phyloP scores from a whole-genome alignment of 306 rosid genomes.

The Vicia faba region DNA sequence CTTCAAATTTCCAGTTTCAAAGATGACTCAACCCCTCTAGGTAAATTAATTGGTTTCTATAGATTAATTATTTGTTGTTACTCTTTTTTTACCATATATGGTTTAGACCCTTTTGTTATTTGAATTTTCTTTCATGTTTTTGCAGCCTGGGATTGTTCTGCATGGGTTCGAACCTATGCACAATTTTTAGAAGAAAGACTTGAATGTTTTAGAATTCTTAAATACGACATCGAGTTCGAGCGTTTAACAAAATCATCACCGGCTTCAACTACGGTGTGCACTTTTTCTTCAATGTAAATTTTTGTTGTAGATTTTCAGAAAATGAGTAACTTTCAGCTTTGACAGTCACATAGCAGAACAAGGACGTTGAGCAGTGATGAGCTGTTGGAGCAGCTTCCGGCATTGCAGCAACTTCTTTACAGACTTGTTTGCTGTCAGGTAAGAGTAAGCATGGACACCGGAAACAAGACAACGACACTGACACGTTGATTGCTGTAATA shows the following conservation, averaged over 20 bases:
- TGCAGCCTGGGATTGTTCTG: slow-evolving; percentile 99
- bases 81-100: neutral
- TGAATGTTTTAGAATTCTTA: slow-evolving; percentile 74
- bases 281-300: neutral
- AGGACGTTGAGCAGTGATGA: slow-evolving; percentile 50
- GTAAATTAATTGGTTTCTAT: slow-evolving; percentile 42
- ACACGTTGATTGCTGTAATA: no score
- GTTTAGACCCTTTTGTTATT: slow-evolving; percentile 21
- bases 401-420: slow-evolving; percentile 86
- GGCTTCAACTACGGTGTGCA: slow-evolving; percentile 51
- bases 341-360: slow-evolving; percentile 71
- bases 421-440: slow-evolving; percentile 84
- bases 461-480: no score
- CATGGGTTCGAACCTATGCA: slow-evolving; percentile 89
- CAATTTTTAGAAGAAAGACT: slow-evolving; percentile 81
- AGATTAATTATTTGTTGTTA: slow-evolving; percentile 1
- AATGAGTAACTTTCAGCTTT: slow-evolving; percentile 35
- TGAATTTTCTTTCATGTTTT: slow-evolving; percentile 13
- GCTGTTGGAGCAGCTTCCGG: slow-evolving; percentile 82
- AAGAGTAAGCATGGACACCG: neutral
- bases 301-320: slow-evolving; percentile 19
- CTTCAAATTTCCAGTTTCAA: slow-evolving; percentile 86
- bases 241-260: slow-evolving; percentile 62
- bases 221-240: slow-evolving; percentile 79
- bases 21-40: slow-evolving; percentile 86